Conservation (phyloP, 2,329 filamentous ascomycete species). For the Cadophora luteo-olivacea region DNA sequence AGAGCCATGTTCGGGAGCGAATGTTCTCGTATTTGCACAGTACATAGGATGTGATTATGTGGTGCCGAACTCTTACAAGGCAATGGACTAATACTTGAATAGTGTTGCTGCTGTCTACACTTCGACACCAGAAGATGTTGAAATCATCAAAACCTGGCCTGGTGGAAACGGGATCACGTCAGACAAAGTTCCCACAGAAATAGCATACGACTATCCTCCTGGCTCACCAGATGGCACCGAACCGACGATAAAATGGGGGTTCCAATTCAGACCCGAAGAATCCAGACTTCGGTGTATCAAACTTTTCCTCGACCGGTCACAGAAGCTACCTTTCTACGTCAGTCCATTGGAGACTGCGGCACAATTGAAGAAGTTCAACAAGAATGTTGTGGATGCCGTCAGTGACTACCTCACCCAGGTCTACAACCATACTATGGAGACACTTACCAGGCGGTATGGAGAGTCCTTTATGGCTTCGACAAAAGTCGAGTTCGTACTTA, state of each 20-base stretch:
- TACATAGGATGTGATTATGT: neutral
- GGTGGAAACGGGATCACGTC: slow-evolving; percentile 87
- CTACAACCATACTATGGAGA: slow-evolving; percentile 80
- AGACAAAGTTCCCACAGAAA: slow-evolving; percentile 84
- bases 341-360: slow-evolving; percentile 78
- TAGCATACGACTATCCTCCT: slow-evolving; percentile 60
- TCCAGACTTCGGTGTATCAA: slow-evolving; percentile 81
- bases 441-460: slow-evolving; percentile 74
- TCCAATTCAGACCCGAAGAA: slow-evolving; percentile 81
- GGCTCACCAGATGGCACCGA: slow-evolving; percentile 48
- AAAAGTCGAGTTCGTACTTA: slow-evolving; percentile 79
- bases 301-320: slow-evolving; percentile 80
- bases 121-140: slow-evolving; percentile 78
- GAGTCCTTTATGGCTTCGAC: slow-evolving; percentile 80
- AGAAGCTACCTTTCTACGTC: slow-evolving; percentile 82
- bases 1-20: neutral
- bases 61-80: neutral
- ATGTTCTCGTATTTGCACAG: neutral
- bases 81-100: slow-evolving; percentile 29
- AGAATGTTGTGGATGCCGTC: slow-evolving; percentile 80
- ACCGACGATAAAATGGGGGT: slow-evolving; percentile 75
- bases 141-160: slow-evolving; percentile 86
- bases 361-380: slow-evolving; percentile 75
- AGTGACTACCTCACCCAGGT: slow-evolving; percentile 81
- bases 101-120: slow-evolving; percentile 77